phyloP scores from a whole-genome alignment of 345 rosid species.

The Excoecaria cochinchinensis region DNA sequence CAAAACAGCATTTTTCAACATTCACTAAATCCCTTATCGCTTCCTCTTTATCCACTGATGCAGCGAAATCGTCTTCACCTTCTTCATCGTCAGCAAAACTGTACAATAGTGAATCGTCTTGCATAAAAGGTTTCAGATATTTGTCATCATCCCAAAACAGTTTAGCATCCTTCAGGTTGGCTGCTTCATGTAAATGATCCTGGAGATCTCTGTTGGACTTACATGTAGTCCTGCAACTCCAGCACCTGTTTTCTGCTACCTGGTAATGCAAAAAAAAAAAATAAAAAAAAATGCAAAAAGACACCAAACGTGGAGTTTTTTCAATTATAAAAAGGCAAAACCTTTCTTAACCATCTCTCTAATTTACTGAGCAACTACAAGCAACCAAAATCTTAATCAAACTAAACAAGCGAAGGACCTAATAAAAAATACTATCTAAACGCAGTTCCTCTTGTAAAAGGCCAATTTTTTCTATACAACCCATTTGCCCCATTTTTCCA shows the following conservation, averaged over 20 bases:
- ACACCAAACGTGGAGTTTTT: not conserved
- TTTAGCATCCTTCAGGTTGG: conserved; percentile 35
- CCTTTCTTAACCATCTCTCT: not conserved
- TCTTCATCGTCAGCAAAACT: conserved; percentile 74
- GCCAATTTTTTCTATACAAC: not conserved
- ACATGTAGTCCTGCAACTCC: conserved; percentile 56
- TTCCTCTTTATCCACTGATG: conserved; percentile 46
- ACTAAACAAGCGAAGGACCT: not conserved
- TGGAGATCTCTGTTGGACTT: conserved; percentile 43
- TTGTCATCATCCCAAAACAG: conserved; percentile 53
- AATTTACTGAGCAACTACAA: not conserved
- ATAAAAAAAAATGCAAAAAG: not conserved
- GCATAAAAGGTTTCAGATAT: conserved; percentile 70
- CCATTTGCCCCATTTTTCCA: not conserved
- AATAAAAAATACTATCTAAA: not conserved
- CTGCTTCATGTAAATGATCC: conserved; percentile 46
- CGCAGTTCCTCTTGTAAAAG: not conserved
- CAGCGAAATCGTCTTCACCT: conserved; percentile 50
- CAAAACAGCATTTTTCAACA: conserved; percentile 42
- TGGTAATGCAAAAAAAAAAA: conserved; percentile 26
- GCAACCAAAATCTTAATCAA: not conserved
- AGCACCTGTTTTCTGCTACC: conserved; percentile 76
- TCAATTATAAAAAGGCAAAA: not conserved
- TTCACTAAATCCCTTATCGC: conserved; percentile 45
- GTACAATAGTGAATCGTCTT: conserved; percentile 77